A percentile compares a stretch with the other conserved stretches of the same genome.
phyloP scores from a whole-genome alignment of 805 yeast genomes.

The Wilhelminamyces savonicus region DNA sequence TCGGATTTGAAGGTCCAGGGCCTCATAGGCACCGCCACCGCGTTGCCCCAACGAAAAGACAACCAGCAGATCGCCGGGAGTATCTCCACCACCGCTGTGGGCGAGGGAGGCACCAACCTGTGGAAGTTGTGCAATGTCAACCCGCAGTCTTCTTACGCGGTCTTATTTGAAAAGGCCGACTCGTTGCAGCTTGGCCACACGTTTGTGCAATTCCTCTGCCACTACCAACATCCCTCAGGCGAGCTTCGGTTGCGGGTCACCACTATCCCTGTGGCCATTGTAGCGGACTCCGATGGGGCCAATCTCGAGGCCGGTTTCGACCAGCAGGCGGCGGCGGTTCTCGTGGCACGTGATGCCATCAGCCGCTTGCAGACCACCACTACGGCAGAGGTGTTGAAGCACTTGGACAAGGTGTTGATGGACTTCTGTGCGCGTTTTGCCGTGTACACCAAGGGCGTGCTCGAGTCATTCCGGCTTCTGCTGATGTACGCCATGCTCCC shows the following conservation, averaged over 20 bases:
- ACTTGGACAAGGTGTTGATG: constrained; percentile 43
- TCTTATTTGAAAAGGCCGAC: constrained; percentile 48
- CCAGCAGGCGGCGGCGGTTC: constrained; percentile 64
- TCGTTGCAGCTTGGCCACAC: constrained; percentile 20
- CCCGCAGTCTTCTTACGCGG: constrained; percentile 53
- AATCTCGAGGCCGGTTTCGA: constrained; percentile 48
- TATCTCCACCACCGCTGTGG: constrained; percentile 32
- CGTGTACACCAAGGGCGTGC: constrained; percentile 40
- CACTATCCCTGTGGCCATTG: constrained; percentile 42
- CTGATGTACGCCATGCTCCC: constrained; percentile 50
- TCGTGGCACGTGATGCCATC: constrained; percentile 51
- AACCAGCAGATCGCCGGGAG: constrained; percentile 12
- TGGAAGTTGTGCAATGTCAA: constrained; percentile 55
- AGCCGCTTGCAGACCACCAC: constrained; percentile 25
- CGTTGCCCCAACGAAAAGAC: constrained; percentile 27
- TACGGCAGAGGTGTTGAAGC: constrained; percentile 33
- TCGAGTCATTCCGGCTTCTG: constrained; percentile 45
- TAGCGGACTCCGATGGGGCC: constrained; percentile 33
- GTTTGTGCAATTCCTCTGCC: constrained; percentile 49
- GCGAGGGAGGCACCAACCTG: constrained; percentile 47
- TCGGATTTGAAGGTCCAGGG: constrained; percentile 50
- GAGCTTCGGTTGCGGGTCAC: constrained; percentile 55
- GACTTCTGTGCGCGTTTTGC: constrained; percentile 43
- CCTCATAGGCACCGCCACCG: constrained; percentile 56
- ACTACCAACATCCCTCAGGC: constrained; percentile 59